A percentile compares a stretch with the other conserved stretches of the same genome.
Conservation (phyloP, 148 eudicot species). For the Silene latifolia region DNA sequence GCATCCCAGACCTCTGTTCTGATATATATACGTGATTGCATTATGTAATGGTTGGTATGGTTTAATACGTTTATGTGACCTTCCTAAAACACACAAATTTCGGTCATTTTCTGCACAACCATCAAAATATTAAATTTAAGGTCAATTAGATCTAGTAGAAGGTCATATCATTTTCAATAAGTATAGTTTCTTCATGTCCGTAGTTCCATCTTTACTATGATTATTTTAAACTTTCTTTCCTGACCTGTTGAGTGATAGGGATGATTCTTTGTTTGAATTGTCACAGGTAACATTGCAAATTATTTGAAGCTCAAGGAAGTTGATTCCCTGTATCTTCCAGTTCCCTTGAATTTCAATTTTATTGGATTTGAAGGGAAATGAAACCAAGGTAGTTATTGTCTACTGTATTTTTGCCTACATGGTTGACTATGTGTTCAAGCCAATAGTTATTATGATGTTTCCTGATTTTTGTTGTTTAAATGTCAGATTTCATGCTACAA, state of each 20-base stretch:
- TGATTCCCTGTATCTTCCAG: constrained; percentile 81
- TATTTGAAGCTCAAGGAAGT: constrained; percentile 88
- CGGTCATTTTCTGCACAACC: neutral
- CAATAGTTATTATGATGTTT: neutral
- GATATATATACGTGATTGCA: neutral
- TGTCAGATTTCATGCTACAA: constrained; percentile 68
- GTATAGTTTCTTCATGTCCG: neutral
- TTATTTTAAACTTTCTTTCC: neutral
- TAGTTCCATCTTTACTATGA: neutral
- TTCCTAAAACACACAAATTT: neutral
- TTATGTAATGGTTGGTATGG: neutral
- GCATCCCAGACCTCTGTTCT: neutral
- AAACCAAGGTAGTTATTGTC: constrained; percentile 56
- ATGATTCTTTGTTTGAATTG: constrained; percentile 10
- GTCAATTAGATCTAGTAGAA: neutral
- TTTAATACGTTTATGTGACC: neutral
- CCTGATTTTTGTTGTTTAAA: constrained; percentile 2
- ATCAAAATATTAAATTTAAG: neutral
- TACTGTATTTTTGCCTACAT: neutral
- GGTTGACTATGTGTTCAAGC: constrained; percentile 14
- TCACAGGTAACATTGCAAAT: constrained; percentile 73
- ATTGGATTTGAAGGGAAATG: constrained; percentile 94
- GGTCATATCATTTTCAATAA: neutral
- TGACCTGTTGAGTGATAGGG: neutral
- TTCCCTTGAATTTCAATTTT: constrained; percentile 88